Evolutionary conservation across 2,329 filamentous ascomycete species (phyloP).

Genomic region (Pseudocercospora musae): DNA sequence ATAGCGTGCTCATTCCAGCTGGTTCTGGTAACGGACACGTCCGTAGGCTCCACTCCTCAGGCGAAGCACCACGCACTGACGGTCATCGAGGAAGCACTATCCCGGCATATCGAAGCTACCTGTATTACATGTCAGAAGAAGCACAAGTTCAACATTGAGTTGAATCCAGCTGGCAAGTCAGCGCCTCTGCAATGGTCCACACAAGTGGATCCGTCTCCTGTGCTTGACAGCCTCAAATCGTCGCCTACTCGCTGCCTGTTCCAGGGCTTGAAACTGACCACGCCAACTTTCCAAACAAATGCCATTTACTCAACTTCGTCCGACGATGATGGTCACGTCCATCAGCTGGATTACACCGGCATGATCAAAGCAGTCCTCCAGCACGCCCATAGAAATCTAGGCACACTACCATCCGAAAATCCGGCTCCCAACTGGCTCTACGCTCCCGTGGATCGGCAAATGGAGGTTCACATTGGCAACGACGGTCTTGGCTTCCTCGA

Average conservation of each 20-base stretch:
- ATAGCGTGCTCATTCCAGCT: neutral
- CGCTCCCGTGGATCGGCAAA: neutral
- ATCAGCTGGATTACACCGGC: neutral
- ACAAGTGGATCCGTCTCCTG: neutral
- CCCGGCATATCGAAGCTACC: neutral
- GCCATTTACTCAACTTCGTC: neutral
- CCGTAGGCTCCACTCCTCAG: neutral
- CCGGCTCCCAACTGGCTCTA: neutral
- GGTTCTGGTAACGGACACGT: neutral
- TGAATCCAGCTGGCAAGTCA: neutral
- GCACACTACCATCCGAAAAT: neutral
- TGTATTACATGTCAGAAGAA: neutral
- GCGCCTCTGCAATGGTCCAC: neutral
- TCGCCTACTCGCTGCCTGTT: neutral
- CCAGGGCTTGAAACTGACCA: neutral
- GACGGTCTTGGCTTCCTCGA: neutral
- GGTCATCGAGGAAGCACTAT: neutral
- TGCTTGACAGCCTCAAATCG: neutral
- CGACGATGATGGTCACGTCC: neutral
- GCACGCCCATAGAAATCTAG: neutral
- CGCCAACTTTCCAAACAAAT: neutral
- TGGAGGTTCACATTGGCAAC: slow-evolving; percentile 1
- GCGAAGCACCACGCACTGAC: neutral
- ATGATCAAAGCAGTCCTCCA: neutral
- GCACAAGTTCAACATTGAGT: neutral